phyloP scores from a whole-genome alignment of 805 yeast genomes.

The Saturnispora dispora region DNA sequence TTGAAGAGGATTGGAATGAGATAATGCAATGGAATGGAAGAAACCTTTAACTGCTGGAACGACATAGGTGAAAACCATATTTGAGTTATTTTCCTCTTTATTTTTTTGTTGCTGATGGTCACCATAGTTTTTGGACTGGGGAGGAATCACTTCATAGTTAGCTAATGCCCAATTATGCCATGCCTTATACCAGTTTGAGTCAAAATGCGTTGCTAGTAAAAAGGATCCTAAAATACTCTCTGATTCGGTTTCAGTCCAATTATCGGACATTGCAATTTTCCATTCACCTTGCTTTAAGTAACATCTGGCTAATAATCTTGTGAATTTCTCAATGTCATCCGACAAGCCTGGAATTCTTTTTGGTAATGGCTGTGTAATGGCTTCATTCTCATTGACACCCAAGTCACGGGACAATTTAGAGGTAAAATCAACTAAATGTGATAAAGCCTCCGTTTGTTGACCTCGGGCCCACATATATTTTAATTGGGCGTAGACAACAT shows the following conservation, averaged over 20 bases:
- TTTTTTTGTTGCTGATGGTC: slow-evolving; percentile 7
- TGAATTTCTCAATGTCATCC: slow-evolving; percentile 71
- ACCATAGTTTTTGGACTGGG: slow-evolving; percentile 26
- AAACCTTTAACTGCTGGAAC: slow-evolving; percentile 95
- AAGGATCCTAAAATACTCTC: slow-evolving; percentile 88
- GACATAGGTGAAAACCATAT: slow-evolving; percentile 74
- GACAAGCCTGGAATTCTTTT: slow-evolving; percentile 61
- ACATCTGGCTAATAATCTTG: slow-evolving; percentile 82
- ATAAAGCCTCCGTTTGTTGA: slow-evolving; percentile 74
- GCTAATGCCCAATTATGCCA: slow-evolving; percentile 99
- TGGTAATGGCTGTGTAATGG: slow-evolving; percentile 80
- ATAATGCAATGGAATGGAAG: slow-evolving; percentile 86
- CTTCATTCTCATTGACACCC: slow-evolving; percentile 78
- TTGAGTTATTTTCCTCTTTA: slow-evolving; percentile 32
- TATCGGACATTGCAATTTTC: slow-evolving; percentile 74
- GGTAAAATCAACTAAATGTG: slow-evolving; percentile 81
- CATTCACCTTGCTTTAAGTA: slow-evolving; percentile 97
- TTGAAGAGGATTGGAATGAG: slow-evolving; percentile 80
- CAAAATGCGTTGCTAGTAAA: slow-evolving; percentile 90
- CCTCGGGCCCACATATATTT: slow-evolving; percentile 97
- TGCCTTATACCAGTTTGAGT: slow-evolving; percentile 90
- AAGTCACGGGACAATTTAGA: slow-evolving; percentile 83
- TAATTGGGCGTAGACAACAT: slow-evolving; percentile 92
- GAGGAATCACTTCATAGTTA: slow-evolving; percentile 86
- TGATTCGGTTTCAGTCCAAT: slow-evolving; percentile 66